Conservation (phyloP, 1,284 basidiomycete species). For the Boletus semigastroideus region DNA sequence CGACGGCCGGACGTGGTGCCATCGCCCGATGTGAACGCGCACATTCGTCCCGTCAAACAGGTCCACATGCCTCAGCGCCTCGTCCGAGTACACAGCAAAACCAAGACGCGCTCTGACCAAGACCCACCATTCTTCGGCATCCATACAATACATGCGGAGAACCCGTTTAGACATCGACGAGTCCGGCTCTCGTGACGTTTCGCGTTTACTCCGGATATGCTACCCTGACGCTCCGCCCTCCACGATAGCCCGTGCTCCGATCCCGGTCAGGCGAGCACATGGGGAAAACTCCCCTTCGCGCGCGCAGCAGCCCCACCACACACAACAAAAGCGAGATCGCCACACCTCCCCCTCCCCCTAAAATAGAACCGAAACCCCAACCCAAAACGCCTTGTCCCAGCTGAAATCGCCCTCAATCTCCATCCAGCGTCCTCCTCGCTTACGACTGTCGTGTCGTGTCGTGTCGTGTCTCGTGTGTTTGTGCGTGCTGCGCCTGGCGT, state of each 20-base stretch:
- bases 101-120: background rate
- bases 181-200: slow-evolving; percentile 4
- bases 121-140: background rate
- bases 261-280: slow-evolving; percentile 1
- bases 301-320: background rate
- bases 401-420: slow-evolving; percentile 6
- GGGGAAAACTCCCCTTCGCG: background rate
- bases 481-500: background rate
- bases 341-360: background rate
- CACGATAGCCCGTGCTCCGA: slow-evolving; percentile 2
- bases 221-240: background rate
- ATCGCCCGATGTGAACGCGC: slow-evolving; percentile 4
- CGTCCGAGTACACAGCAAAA: background rate
- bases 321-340: background rate
- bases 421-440: slow-evolving; percentile 2
- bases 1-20: slow-evolving; percentile 5
- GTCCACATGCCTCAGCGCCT: background rate
- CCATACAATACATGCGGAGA: background rate
- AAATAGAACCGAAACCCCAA: slow-evolving; percentile 10
- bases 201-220: slow-evolving; percentile 3
- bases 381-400: background rate
- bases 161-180: slow-evolving; percentile 7
- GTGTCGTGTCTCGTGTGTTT: too few relatives aligned
- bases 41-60: slow-evolving; percentile 10
- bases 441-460: background rate